phyloP scores from a whole-genome alignment of 2,329 filamentous ascomycete genomes.

The Ophiostoma perfectum region DNA sequence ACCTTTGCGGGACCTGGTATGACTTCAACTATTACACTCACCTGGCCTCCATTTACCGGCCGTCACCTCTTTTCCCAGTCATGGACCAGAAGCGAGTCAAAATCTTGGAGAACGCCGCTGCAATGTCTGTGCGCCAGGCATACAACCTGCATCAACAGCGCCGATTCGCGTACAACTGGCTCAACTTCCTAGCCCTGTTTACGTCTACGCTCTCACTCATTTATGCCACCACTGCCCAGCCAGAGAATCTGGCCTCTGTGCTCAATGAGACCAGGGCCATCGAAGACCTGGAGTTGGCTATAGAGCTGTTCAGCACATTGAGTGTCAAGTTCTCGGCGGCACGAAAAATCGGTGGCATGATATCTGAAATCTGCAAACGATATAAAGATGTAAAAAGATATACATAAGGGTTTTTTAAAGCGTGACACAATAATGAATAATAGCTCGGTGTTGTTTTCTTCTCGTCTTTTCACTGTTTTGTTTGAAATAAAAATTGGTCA shows the following conservation, averaged over 20 bases:
- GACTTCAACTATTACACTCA: constrained; percentile 46
- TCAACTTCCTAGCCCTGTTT: constrained; percentile 40
- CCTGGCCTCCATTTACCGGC: constrained; percentile 41
- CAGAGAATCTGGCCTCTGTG: constrained; percentile 31
- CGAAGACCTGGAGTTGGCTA: constrained; percentile 32
- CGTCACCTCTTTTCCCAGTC: constrained; percentile 39
- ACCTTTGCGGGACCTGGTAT: constrained; percentile 42
- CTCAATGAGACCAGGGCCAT: constrained; percentile 31
- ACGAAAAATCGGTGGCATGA: constrained; percentile 30
- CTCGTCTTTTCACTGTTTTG: too few species aligned
- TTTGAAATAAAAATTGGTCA: too few species aligned
- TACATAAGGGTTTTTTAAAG: not conserved
- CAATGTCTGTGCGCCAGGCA: constrained; percentile 41
- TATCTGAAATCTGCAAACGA: constrained; percentile 28
- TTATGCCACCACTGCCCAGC: constrained; percentile 40
- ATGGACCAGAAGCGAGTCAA: constrained; percentile 36
- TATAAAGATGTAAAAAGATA: constrained; percentile 27
- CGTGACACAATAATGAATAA: too few species aligned
- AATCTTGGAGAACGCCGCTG: constrained; percentile 37
- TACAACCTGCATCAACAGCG: constrained; percentile 37
- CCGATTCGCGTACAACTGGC: constrained; percentile 40
- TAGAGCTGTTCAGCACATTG: constrained; percentile 33
- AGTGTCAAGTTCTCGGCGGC: constrained; percentile 33
- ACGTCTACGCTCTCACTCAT: constrained; percentile 40
- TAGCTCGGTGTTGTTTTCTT: too few species aligned